A percentile compares a stretch with the other conserved stretches of the same genome.
Evolutionary conservation across 148 eudicot genomes (phyloP).

Genomic region (Persicaria maculosa): DNA sequence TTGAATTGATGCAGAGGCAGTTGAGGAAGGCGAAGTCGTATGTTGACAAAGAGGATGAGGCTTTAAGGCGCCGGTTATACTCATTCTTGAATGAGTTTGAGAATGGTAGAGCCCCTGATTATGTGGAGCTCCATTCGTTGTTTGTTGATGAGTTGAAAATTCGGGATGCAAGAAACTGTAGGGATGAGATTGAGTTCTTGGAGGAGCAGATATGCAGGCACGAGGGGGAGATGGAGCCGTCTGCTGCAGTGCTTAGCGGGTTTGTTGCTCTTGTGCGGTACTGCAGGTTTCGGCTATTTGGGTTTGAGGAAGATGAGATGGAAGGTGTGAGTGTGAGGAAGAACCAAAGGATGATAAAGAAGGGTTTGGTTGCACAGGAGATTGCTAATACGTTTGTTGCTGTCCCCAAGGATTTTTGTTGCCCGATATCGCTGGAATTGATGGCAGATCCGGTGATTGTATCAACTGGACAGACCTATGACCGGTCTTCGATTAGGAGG

Average conservation of each 20-base stretch:
- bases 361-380: slow-evolving; percentile 38
- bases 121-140: slow-evolving; percentile 30
- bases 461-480: slow-evolving; percentile 86
- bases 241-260: slow-evolving; percentile 51
- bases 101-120: slow-evolving; percentile 34
- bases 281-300: slow-evolving; percentile 62
- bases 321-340: slow-evolving; percentile 31
- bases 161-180: slow-evolving; percentile 34
- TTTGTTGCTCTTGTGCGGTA: slow-evolving; percentile 68
- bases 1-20: slow-evolving; percentile 61
- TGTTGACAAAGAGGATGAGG: slow-evolving; percentile 58
- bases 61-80: slow-evolving; percentile 40
- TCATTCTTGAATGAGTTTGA: slow-evolving; percentile 51
- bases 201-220: slow-evolving; percentile 81
- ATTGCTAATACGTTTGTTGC: slow-evolving; percentile 50
- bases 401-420: slow-evolving; percentile 74
- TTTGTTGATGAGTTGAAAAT: slow-evolving; percentile 53
- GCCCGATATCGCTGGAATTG: slow-evolving; percentile 78
- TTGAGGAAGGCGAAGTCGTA: slow-evolving; percentile 38
- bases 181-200: slow-evolving; percentile 70
- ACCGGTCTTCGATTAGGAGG: slow-evolving; percentile 57
- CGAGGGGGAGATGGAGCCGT: slow-evolving; percentile 70
- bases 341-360: slow-evolving; percentile 33
- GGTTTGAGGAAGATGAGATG: slow-evolving; percentile 66
- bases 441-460: slow-evolving; percentile 82